Evolutionary conservation across 306 rosid genomes (phyloP).

Genomic region (Fagus crenata): DNA sequence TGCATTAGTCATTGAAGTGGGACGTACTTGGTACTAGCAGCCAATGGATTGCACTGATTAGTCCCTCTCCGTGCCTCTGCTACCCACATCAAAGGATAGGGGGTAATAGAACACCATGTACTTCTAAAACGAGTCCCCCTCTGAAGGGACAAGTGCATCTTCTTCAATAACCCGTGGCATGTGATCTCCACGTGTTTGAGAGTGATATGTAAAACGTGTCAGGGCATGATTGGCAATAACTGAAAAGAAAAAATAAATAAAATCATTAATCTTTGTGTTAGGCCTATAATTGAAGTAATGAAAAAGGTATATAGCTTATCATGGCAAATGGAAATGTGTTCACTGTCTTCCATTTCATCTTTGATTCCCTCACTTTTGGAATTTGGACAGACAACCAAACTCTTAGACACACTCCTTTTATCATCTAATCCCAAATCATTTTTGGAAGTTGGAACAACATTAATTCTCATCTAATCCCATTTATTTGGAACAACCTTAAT

Average conservation of each 20-base stretch:
- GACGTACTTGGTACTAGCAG: slow-evolving; percentile 45
- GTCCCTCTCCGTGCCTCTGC: slow-evolving; percentile 54
- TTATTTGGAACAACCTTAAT: too few species aligned
- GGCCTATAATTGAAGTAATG: background rate
- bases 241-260: background rate
- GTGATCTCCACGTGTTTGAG: slow-evolving; percentile 44
- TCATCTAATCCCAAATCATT: too few species aligned
- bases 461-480: too few species aligned
- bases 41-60: slow-evolving; percentile 52
- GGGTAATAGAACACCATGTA: slow-evolving; percentile 38
- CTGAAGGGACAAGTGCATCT: slow-evolving; percentile 35
- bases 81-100: slow-evolving; percentile 48
- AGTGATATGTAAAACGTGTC: slow-evolving; percentile 34
- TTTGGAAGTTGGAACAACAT: too few species aligned
- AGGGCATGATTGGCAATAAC: background rate
- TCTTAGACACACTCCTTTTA: too few species aligned
- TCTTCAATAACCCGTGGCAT: slow-evolving; percentile 32
- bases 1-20: slow-evolving; percentile 37
- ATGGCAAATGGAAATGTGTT: too few species aligned
- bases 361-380: too few species aligned
- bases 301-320: background rate
- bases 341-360: too few species aligned
- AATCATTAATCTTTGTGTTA: background rate
- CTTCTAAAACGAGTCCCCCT: slow-evolving; percentile 37
- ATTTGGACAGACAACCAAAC: too few species aligned